phyloP scores from a whole-genome alignment of 768 basidiomycete genomes.

The Tylopilus vinaceipallidus region DNA sequence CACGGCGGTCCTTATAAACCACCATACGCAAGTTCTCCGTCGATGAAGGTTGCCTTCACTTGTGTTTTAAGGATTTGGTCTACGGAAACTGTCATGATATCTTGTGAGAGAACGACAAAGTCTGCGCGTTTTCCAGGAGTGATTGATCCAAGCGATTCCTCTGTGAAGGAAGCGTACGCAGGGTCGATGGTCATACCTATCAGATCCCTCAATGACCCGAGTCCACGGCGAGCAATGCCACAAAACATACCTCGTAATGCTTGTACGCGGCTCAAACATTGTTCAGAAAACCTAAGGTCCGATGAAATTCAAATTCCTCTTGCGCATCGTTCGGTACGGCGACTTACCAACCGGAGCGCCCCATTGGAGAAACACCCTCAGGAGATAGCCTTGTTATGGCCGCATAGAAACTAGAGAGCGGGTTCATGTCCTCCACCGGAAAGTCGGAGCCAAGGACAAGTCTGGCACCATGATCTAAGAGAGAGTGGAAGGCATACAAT shows the following conservation, averaged over 20 bases:
- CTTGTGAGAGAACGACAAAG: slow-evolving; percentile 77
- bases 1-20: slow-evolving; percentile 22
- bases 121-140: slow-evolving; percentile 80
- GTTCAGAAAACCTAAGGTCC: slow-evolving; percentile 70
- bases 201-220: not conserved
- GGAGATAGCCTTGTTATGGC: slow-evolving; percentile 74
- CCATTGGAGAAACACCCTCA: slow-evolving; percentile 76
- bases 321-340: not conserved
- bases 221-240: not conserved
- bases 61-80: slow-evolving; percentile 62
- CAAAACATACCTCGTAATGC: slow-evolving; percentile 61
- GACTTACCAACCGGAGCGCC: slow-evolving; percentile 75
- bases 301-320: not conserved
- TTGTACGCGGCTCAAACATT: slow-evolving; percentile 72
- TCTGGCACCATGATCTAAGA: slow-evolving; percentile 60
- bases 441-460: slow-evolving; percentile 87
- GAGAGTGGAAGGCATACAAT: slow-evolving; percentile 83
- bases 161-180: slow-evolving; percentile 85
- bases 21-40: slow-evolving; percentile 58
- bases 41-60: slow-evolving; percentile 75
- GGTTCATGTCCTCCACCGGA: slow-evolving; percentile 86
- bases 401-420: slow-evolving; percentile 84
- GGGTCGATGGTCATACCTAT: slow-evolving; percentile 85
- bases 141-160: slow-evolving; percentile 71
- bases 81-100: slow-evolving; percentile 69